Evolutionary conservation across 169 alveolate species (phyloP).

Genomic region (Cryptosporidium sp.): DNA sequence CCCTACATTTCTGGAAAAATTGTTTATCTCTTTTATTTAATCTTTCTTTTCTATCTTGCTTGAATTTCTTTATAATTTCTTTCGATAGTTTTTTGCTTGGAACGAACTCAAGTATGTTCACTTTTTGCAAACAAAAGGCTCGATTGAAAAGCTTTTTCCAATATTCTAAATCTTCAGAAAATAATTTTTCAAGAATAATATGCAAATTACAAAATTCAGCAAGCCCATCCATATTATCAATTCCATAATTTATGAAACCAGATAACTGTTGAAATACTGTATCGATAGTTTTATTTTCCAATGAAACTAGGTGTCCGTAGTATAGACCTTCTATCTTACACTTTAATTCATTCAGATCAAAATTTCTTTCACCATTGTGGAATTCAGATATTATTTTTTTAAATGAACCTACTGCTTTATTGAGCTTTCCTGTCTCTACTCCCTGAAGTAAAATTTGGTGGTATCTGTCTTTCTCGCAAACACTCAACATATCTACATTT

Average conservation of each 20-base stretch:
- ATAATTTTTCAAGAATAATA: conserved; percentile 8
- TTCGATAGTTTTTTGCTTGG: conserved; percentile 36
- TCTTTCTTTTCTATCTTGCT: conserved; percentile 1
- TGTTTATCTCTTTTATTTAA: neutral
- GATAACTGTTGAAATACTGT: conserved; percentile 20
- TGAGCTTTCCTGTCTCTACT: conserved; percentile 6
- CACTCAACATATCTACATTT: conserved; percentile 39
- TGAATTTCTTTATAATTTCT: conserved; percentile 8
- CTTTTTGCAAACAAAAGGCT: conserved; percentile 11
- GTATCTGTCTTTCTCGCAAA: conserved; percentile 10
- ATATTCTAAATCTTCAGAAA: conserved; percentile 4
- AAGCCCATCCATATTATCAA: neutral
- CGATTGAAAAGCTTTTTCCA: conserved; percentile 31
- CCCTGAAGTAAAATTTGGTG: conserved; percentile 52
- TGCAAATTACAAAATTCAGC: conserved; percentile 20
- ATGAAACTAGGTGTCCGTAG: conserved; percentile 30
- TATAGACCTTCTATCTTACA: conserved; percentile 72
- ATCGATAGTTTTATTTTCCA: conserved; percentile 36
- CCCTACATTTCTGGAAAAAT: neutral
- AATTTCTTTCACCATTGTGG: conserved; percentile 34
- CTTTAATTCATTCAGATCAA: conserved; percentile 21
- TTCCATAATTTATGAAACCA: conserved; percentile 26
- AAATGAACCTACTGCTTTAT: neutral
- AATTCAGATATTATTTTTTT: conserved; percentile 13
- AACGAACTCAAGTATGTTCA: conserved; percentile 39